These are phyloP conservation scores for Nannochloropsis granulata DNA, from an alignment of 108 stramenopile species.

Conservation along the genomic window DNA sequence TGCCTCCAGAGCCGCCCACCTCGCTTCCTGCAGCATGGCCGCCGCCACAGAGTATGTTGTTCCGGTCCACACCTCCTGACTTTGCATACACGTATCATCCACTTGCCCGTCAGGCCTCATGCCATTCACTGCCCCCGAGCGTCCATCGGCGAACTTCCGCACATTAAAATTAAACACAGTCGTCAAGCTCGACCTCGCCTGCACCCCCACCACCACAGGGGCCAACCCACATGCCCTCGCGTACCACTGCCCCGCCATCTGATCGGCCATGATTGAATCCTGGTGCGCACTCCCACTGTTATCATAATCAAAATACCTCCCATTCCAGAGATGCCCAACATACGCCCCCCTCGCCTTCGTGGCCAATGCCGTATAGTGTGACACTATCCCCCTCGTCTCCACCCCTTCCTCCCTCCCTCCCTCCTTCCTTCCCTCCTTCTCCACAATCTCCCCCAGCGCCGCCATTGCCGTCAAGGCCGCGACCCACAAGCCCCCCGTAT, in stretches of 20 bases:
- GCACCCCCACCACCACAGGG: neutral
- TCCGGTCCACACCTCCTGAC: slow-evolving; percentile 37
- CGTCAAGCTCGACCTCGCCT: neutral
- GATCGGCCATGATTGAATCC: slow-evolving; percentile 31
- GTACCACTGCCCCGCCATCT: slow-evolving; percentile 36
- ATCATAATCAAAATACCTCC: slow-evolving; percentile 16
- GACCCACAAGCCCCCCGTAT: slow-evolving; percentile 37
- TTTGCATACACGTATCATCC: slow-evolving; percentile 28
- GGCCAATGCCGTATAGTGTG: neutral
- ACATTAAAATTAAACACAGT: slow-evolving; percentile 15
- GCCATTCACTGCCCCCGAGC: slow-evolving; percentile 30
- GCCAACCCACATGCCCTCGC: slow-evolving; percentile 13
- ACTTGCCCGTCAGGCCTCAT: slow-evolving; percentile 21
- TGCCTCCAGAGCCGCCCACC: neutral
- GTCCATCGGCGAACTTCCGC: slow-evolving; percentile 7
- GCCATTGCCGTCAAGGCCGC: slow-evolving; percentile 23
- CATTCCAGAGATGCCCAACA: slow-evolving; percentile 22
- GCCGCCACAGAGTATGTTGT: slow-evolving; percentile 29
- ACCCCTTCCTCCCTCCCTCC: no score
- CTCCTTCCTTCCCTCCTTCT: neutral
- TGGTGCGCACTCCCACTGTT: neutral
- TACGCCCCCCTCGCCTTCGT: slow-evolving; percentile 7
- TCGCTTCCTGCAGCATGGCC: slow-evolving; percentile 20
- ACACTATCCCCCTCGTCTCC: neutral
- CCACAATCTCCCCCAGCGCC: slow-evolving; percentile 5